A percentile compares a stretch with the other conserved stretches of the same genome.
Evolutionary conservation across 306 rosid genomes (phyloP).

Genomic region (Lathyrus aphaca): DNA sequence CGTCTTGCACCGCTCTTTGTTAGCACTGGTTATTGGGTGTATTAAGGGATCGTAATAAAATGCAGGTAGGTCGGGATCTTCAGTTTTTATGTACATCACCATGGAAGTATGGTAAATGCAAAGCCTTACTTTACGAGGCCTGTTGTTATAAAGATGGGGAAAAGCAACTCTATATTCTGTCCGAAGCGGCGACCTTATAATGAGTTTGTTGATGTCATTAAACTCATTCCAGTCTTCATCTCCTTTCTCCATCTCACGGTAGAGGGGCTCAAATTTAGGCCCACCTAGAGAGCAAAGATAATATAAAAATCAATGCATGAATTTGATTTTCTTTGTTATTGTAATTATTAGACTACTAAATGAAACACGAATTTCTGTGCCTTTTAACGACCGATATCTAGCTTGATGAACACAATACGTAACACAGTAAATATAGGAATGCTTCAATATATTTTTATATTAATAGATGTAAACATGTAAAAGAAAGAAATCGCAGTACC

Average conservation of each 20-base stretch:
- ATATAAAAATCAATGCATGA: slow-evolving; percentile 22
- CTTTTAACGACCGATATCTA: neutral
- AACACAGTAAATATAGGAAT: neutral
- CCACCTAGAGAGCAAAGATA: slow-evolving; percentile 64
- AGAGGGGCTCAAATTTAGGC: slow-evolving; percentile 97
- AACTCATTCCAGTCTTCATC: slow-evolving; percentile 99
- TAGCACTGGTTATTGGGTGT: slow-evolving; percentile 95
- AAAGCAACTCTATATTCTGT: slow-evolving; percentile 97
- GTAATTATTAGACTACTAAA: neutral
- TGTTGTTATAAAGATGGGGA: slow-evolving; percentile 97
- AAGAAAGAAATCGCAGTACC: slow-evolving; percentile 50
- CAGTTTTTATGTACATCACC: slow-evolving; percentile 95
- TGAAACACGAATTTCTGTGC: neutral
- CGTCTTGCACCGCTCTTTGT: slow-evolving; percentile 88
- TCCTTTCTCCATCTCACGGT: slow-evolving; percentile 99
- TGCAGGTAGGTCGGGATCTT: slow-evolving; percentile 98
- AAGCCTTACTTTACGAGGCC: slow-evolving; percentile 99
- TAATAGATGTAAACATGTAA: neutral
- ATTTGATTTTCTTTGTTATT: neutral
- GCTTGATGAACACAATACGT: slow-evolving; percentile 7
- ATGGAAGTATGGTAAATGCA: slow-evolving; percentile 92
- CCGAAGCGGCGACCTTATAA: slow-evolving; percentile 97
- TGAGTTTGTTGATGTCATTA: slow-evolving; percentile 96
- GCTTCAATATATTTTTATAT: neutral
- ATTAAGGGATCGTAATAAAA: slow-evolving; percentile 97